Evolutionary conservation across 2,329 filamentous ascomycete species (phyloP).

Genomic region (Penicillium freii): DNA sequence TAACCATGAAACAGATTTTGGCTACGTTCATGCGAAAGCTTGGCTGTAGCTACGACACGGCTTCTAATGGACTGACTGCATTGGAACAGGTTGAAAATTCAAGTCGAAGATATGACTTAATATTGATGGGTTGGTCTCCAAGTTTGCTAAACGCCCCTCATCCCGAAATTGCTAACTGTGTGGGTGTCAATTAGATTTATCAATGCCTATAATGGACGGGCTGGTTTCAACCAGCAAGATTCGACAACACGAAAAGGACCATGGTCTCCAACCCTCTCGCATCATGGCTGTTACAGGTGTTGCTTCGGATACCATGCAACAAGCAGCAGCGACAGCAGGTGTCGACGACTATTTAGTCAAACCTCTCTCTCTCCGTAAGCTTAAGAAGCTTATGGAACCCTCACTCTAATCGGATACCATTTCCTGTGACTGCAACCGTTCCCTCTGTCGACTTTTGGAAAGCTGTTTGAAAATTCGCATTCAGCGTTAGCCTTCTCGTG

Average conservation of each 20-base stretch:
- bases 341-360: constrained; percentile 35
- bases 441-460: no score
- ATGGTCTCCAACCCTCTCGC: constrained; percentile 20
- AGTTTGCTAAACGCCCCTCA: background rate
- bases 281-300: constrained; percentile 36
- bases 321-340: constrained; percentile 31
- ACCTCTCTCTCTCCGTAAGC: constrained; percentile 31
- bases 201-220: constrained; percentile 47
- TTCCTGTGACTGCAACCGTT: background rate
- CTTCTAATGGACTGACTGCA: constrained; percentile 41
- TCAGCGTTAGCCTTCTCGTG: background rate
- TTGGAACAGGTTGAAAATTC: constrained; percentile 36
- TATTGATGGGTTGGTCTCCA: constrained; percentile 32
- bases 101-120: constrained; percentile 35
- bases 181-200: constrained; percentile 36
- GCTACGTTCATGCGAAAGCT: constrained; percentile 41
- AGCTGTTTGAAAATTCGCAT: background rate
- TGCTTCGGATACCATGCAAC: constrained; percentile 32
- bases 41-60: constrained; percentile 37
- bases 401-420: background rate
- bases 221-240: constrained; percentile 45
- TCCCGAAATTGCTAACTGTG: background rate
- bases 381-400: constrained; percentile 29
- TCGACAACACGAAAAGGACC: constrained; percentile 34
- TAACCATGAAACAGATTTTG: constrained; percentile 27